Base-by-base conservation (phyloP, 306 rosid species). In the Medicago ruthenica region DNA sequence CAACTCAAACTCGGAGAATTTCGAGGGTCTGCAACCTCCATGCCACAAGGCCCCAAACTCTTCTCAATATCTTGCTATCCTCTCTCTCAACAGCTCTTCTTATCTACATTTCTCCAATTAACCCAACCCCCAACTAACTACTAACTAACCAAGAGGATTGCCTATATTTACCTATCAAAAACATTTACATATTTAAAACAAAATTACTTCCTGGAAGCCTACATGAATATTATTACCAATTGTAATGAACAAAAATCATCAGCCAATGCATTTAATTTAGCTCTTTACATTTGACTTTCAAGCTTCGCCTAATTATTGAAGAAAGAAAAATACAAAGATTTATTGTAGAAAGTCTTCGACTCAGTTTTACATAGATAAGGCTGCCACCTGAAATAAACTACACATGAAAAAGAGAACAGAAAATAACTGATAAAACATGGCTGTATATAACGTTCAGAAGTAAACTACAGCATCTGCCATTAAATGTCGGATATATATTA, bases 31-130 rank as follows among this genome's bases (percentile, higher is more conserved):
- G 17, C 37, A 59, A 12, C 40, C 17, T n/a, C 45, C 22, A 16
- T 8, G 24, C 15, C 24, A 34, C 12, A 36, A 63, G 69, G 24
- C 14, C 45, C 42, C 16, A 48, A 15, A 61, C 15, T 37, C 83
- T 84, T 81, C 76, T 81, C 17, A 72, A 77, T 76, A 76, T 74
- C 65, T 13, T 27, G 17, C 8, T 22, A 59, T 34, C 37, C 7
- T 34, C 37, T 7, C 37, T 34, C 37, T 34, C 37, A 34, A 34
- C 7, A 34, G 7, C 7, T 34, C 37, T 34, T 34, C 7, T 34
- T 34, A 34, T 34, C 37, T 5, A 34, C 37, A 5, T 22, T 5
- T 13, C 17, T 59, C 10, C 37, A 55, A 55, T 21, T 59, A 24
- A 34, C 11, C 44, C 22, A 34, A 62, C 9, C 45, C 67, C 44